phyloP scores from a whole-genome alignment of 805 yeast species.

The Wickerhamiella sergipiensis region DNA sequence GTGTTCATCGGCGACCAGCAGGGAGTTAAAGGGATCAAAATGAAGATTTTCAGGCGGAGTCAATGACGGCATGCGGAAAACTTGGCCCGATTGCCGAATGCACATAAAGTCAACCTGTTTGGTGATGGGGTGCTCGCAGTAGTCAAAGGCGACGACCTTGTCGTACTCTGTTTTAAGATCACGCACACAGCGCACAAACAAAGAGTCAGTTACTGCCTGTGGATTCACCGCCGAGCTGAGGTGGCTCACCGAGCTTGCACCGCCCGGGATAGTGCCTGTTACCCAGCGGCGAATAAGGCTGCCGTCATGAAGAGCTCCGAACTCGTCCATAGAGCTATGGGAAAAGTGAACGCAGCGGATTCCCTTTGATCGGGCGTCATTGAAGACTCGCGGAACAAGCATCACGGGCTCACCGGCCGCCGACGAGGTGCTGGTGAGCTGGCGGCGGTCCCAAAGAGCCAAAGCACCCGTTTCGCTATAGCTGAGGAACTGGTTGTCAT shows the following conservation, averaged over 20 bases:
- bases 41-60: constrained; percentile 50
- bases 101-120: constrained; percentile 59
- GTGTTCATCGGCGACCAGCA: background rate
- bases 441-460: constrained; percentile 40
- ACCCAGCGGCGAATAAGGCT: constrained; percentile 70
- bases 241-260: constrained; percentile 8
- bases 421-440: constrained; percentile 10
- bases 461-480: constrained; percentile 74
- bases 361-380: constrained; percentile 11
- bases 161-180: constrained; percentile 68
- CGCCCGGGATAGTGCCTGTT: constrained; percentile 21
- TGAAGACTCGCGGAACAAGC: constrained; percentile 17
- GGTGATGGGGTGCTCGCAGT: constrained; percentile 40
- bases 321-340: constrained; percentile 50
- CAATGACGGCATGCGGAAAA: constrained; percentile 61
- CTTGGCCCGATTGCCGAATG: constrained; percentile 82
- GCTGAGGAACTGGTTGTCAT: constrained; percentile 54
- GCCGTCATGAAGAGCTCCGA: constrained; percentile 69
- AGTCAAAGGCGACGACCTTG: constrained; percentile 75
- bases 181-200: constrained; percentile 63
- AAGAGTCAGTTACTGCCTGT: constrained; percentile 32
- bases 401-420: constrained; percentile 13
- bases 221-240: constrained; percentile 9
- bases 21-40: constrained; percentile 42
- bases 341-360: constrained; percentile 28